Conservation (phyloP, 2,329 filamentous ascomycete genomes). For the Ophiostoma ulmi region DNA sequence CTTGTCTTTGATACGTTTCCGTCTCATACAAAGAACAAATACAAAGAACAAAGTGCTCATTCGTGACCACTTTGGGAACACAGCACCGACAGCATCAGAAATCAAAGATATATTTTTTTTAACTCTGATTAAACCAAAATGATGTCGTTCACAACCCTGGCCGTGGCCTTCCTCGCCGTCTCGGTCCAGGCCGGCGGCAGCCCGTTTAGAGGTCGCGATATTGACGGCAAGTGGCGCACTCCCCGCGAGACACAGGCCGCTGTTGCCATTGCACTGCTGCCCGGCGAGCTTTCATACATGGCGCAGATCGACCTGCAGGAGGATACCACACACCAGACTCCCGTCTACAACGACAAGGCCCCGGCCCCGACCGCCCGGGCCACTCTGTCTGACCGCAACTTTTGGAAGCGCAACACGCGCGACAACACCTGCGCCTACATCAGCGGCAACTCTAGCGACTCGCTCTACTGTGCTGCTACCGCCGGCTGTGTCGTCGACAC, state of each 20-base stretch:
- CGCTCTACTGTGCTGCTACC: slow-evolving; percentile 32
- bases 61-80: background rate
- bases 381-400: slow-evolving; percentile 17
- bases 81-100: background rate
- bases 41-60: background rate
- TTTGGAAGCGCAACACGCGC: slow-evolving; percentile 29
- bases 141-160: slow-evolving; percentile 2
- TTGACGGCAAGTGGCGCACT: slow-evolving; percentile 29
- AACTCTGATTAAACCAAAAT: background rate
- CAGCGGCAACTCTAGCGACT: slow-evolving; percentile 29
- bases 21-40: background rate
- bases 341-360: slow-evolving; percentile 16
- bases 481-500: slow-evolving; percentile 33
- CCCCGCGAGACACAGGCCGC: slow-evolving; percentile 29
- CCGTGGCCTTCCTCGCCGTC: slow-evolving; percentile 12
- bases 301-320: slow-evolving; percentile 24
- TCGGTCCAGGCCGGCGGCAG: slow-evolving; percentile 16
- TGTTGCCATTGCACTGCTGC: background rate
- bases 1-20: background rate
- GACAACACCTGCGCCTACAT: slow-evolving; percentile 36
- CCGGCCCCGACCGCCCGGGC: slow-evolving; percentile 28
- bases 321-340: background rate
- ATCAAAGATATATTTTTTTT: background rate
- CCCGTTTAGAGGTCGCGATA: slow-evolving; percentile 21
- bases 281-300: slow-evolving; percentile 27